These are phyloP conservation scores for Podaxis sp. DNA, from an alignment of 768 basidiomycete species.

Conservation along the genomic window DNA sequence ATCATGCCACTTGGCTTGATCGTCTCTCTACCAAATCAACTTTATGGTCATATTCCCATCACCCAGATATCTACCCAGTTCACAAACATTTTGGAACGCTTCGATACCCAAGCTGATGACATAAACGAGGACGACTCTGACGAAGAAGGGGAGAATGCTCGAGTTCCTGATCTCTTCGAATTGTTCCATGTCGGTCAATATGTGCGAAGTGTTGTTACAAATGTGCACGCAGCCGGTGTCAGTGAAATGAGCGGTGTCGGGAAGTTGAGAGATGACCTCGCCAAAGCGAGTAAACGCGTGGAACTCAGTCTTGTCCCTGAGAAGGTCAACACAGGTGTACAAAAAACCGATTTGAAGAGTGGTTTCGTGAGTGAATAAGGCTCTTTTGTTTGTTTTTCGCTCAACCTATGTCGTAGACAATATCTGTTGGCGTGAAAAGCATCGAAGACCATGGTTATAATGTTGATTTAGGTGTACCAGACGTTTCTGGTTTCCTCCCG, in stretches of 20 bases:
- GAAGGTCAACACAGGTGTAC: slow-evolving; percentile 77
- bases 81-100: slow-evolving; percentile 64
- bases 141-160: slow-evolving; percentile 38
- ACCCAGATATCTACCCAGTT: slow-evolving; percentile 84
- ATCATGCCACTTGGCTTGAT: slow-evolving; percentile 87
- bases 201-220: slow-evolving; percentile 71
- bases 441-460: slow-evolving; percentile 95
- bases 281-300: slow-evolving; percentile 68
- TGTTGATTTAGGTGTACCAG: slow-evolving; percentile 76
- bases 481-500: slow-evolving; percentile 79
- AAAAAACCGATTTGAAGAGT: slow-evolving; percentile 67
- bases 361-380: slow-evolving; percentile 61
- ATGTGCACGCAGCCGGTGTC: slow-evolving; percentile 62
- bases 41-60: slow-evolving; percentile 90
- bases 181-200: slow-evolving; percentile 87
- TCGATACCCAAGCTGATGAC: slow-evolving; percentile 48
- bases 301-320: slow-evolving; percentile 84
- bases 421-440: slow-evolving; percentile 75
- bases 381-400: neutral
- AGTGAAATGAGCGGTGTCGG: slow-evolving; percentile 52
- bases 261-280: slow-evolving; percentile 63
- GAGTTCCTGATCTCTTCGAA: slow-evolving; percentile 64
- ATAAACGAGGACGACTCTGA: slow-evolving; percentile 43
- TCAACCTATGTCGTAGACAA: slow-evolving; percentile 41
- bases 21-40: slow-evolving; percentile 92